Conservation (phyloP, 768 basidiomycete species). For the Pisolithus orientalis region DNA sequence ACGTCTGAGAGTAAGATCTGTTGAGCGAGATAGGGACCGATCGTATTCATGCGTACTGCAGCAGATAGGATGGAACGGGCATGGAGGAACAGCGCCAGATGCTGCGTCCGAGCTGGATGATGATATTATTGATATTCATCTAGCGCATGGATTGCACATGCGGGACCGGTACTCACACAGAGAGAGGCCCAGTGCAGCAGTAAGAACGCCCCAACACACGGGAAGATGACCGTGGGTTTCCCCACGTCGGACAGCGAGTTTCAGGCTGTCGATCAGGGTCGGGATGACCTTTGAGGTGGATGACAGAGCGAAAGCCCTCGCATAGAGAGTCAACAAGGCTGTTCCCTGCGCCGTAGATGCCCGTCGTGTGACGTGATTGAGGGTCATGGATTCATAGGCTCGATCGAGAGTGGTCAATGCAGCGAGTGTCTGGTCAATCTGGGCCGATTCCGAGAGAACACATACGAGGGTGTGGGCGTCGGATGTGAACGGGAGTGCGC, state of each 20-base stretch:
- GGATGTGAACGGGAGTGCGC: conserved; percentile 72
- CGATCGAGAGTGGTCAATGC: conserved; percentile 57
- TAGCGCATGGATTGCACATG: not conserved
- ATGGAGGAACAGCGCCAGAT: conserved; percentile 90
- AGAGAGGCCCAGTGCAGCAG: conserved; percentile 66
- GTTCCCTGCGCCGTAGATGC: conserved; percentile 91
- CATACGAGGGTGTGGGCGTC: conserved; percentile 52
- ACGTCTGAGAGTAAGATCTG: conserved; percentile 75
- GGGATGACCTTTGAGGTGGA: conserved; percentile 10
- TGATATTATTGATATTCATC: not conserved
- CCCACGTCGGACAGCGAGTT: conserved; percentile 58
- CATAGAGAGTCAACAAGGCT: conserved; percentile 83
- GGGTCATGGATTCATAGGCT: conserved; percentile 77
- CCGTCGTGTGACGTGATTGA: conserved; percentile 84
- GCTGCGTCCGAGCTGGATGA: conserved; percentile 65
- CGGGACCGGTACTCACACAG: conserved; percentile 42
- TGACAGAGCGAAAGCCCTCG: conserved; percentile 70
- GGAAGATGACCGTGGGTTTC: conserved; percentile 78
- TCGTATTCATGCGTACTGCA: conserved; percentile 82
- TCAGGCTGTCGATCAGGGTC: conserved; percentile 59
- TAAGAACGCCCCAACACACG: conserved; percentile 85
- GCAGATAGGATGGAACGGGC: conserved; percentile 87
- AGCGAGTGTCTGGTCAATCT: conserved; percentile 28
- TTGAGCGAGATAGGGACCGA: conserved; percentile 92
- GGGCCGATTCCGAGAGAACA: conserved; percentile 4